Evolutionary conservation across 352 stramenopile species (phyloP).

Genomic region (Thalassiosira oceanica): DNA sequence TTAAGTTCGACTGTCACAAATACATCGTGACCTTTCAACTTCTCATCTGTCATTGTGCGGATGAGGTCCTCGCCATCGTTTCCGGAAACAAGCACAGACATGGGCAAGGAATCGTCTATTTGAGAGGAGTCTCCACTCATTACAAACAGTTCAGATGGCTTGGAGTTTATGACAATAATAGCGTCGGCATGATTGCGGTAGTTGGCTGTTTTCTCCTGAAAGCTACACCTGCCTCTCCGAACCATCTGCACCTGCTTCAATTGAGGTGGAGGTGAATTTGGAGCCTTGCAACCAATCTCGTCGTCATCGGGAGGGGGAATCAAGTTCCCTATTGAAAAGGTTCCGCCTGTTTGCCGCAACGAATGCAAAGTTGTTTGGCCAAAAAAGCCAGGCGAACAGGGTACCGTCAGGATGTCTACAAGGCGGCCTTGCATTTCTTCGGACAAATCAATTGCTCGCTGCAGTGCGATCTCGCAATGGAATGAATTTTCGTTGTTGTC

Average conservation of each 20-base stretch:
- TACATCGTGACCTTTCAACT: constrained; percentile 20
- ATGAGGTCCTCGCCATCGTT: constrained; percentile 58
- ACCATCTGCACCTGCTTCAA: constrained; percentile 44
- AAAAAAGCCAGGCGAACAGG: constrained; percentile 68
- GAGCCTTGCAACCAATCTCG: constrained; percentile 34
- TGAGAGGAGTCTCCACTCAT: constrained; percentile 55
- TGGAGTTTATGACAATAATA: constrained; percentile 73
- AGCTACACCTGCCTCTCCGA: constrained; percentile 61
- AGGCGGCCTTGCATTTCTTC: too few relatives aligned
- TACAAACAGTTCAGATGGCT: constrained; percentile 69
- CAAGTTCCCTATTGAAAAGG: constrained; percentile 15
- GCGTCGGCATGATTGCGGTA: constrained; percentile 42
- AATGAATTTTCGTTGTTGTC: constrained; percentile 58
- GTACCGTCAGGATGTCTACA: too few relatives aligned
- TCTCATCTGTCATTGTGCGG: constrained; percentile 18
- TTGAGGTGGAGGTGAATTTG: constrained; percentile 2
- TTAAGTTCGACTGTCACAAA: constrained; percentile 17
- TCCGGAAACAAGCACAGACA: constrained; percentile 61
- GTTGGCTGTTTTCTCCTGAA: constrained; percentile 61
- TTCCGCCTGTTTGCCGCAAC: constrained; percentile 17
- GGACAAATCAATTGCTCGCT: too few relatives aligned
- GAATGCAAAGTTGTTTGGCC: constrained; percentile 36
- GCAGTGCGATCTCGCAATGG: constrained; percentile 53
- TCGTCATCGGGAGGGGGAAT: constrained; percentile 23
- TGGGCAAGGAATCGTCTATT: constrained; percentile 39